Conservation (phyloP, 441 rosid genomes). For the Populus hybrid region DNA sequence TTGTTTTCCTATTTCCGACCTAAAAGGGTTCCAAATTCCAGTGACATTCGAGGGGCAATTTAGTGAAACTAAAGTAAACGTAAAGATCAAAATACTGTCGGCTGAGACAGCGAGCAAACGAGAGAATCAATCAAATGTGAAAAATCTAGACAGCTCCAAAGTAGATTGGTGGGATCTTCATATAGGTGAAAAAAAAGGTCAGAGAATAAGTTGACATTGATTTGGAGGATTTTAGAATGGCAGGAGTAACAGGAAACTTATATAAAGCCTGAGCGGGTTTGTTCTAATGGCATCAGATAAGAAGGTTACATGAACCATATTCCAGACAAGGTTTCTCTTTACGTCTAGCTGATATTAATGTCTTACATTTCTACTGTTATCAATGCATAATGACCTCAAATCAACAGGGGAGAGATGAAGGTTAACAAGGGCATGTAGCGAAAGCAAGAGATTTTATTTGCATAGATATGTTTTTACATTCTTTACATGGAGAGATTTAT, state of each 20-base stretch:
- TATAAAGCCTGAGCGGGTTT: background rate
- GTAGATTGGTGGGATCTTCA: background rate
- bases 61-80: background rate
- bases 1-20: background rate
- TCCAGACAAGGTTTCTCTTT: background rate
- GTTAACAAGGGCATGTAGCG: background rate
- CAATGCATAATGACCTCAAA: background rate
- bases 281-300: background rate
- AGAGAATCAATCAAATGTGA: background rate
- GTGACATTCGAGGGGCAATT: background rate
- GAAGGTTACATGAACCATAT: background rate
- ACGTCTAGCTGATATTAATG: background rate
- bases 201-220: background rate
- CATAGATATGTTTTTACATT: slow-evolving; percentile 8
- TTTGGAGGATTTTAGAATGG: background rate
- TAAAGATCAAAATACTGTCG: background rate
- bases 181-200: background rate
- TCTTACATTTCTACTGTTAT: background rate
- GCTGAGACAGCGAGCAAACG: background rate
- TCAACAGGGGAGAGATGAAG: background rate
- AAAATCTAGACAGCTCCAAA: background rate
- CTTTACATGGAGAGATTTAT: slow-evolving; percentile 19
- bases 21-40: background rate
- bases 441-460: slow-evolving; percentile 18
- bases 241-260: background rate